These are phyloP conservation scores for Apiospora arundinis DNA, from an alignment of 2,329 filamentous ascomycete species.

Conservation along the genomic window DNA sequence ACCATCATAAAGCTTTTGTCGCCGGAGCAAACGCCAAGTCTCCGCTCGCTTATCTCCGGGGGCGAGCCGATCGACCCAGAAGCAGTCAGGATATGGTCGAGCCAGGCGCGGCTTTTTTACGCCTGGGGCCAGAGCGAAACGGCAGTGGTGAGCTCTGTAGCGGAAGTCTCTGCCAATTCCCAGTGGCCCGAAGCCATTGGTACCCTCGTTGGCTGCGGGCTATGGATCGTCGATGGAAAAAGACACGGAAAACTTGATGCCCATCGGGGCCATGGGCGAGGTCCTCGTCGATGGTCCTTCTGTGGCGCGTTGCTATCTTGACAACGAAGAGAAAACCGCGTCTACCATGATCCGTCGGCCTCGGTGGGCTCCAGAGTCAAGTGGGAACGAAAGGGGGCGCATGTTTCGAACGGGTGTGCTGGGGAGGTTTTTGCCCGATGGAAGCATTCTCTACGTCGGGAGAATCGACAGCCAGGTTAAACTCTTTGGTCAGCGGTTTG, in stretches of 20 bases:
- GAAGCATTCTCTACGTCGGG: not conserved
- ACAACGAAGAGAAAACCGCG: constrained; percentile 30
- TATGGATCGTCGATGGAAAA: constrained; percentile 24
- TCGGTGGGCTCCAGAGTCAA: not conserved
- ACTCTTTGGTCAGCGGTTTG: not conserved
- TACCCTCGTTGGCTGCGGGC: not conserved
- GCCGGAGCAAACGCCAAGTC: not conserved
- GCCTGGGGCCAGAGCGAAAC: constrained; percentile 2
- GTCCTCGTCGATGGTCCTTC: constrained; percentile 26
- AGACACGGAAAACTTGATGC: constrained; percentile 22
- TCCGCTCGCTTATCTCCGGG: not conserved
- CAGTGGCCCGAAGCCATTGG: constrained; percentile 4
- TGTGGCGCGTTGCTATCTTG: constrained; percentile 40
- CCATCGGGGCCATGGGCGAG: constrained; percentile 29
- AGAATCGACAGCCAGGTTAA: not conserved
- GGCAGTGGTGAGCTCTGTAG: not conserved
- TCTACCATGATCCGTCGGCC: constrained; percentile 30
- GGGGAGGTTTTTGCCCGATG: not conserved
- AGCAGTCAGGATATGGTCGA: not conserved
- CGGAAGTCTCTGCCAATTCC: not conserved
- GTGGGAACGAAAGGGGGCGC: not conserved
- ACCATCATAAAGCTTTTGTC: not conserved
- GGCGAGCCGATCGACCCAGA: not conserved
- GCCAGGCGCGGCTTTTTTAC: not conserved
- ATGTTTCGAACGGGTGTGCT: not conserved